Conservation (phyloP, 2,329 filamentous ascomycete species). For the Paecilomyces fulvus region DNA sequence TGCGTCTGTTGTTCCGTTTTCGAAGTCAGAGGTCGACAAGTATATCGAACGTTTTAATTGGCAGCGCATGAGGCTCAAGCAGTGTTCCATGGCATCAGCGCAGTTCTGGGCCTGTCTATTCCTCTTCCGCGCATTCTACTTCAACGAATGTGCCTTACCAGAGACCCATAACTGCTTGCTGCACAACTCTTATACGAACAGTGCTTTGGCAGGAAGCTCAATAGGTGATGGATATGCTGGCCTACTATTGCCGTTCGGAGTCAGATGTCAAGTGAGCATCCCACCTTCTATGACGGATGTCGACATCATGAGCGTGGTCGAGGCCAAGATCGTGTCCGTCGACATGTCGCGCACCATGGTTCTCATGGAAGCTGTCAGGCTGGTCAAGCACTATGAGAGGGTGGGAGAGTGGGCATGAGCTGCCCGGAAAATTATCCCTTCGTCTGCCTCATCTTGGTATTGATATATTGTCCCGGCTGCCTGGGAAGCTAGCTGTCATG, state of each 20-base stretch:
- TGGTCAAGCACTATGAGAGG: conserved; percentile 24
- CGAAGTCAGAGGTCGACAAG: conserved; percentile 37
- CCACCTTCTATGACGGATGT: conserved; percentile 17
- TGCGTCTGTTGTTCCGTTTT: conserved; percentile 41
- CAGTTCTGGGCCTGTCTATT: conserved; percentile 46
- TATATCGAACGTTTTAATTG: conserved; percentile 38
- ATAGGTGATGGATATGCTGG: conserved; percentile 16
- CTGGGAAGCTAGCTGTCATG: background rate
- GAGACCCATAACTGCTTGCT: conserved; percentile 35
- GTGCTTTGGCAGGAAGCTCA: conserved; percentile 13
- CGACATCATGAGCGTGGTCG: conserved; percentile 24
- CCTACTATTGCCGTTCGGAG: conserved; percentile 23
- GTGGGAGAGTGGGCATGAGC: conserved; percentile 20
- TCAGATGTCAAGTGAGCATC: conserved; percentile 20
- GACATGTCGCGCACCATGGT: conserved; percentile 25
- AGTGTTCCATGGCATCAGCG: conserved; percentile 31
- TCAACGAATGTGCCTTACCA: conserved; percentile 44
- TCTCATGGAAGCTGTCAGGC: conserved; percentile 23
- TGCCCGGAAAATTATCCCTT: background rate
- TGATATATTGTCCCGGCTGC: background rate
- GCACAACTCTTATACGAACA: conserved; percentile 17
- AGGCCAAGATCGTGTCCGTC: conserved; percentile 25
- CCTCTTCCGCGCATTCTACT: conserved; percentile 51
- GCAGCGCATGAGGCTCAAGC: conserved; percentile 31
- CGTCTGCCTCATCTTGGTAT: background rate